phyloP scores from a whole-genome alignment of 2,329 filamentous ascomycete species.

The Fusarium tanahbumbuense region DNA sequence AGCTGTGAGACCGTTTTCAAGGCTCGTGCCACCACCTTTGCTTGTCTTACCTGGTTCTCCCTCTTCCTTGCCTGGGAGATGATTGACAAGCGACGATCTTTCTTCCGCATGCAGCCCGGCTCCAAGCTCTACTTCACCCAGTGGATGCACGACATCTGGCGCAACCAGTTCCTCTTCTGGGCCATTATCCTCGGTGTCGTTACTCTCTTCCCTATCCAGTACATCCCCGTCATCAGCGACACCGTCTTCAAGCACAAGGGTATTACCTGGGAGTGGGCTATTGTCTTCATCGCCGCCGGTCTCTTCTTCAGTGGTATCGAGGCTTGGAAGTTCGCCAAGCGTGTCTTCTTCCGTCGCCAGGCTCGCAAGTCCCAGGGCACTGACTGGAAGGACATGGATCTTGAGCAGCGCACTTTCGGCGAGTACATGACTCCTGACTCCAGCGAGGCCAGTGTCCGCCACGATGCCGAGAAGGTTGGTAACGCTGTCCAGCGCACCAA shows the following conservation, averaged over 20 bases:
- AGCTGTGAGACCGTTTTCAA: constrained; percentile 74
- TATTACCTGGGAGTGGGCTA: constrained; percentile 72
- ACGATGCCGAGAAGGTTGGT: constrained; percentile 42
- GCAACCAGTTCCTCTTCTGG: constrained; percentile 79
- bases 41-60: constrained; percentile 79
- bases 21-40: constrained; percentile 78
- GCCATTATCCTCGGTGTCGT: constrained; percentile 64
- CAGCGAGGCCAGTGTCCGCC: constrained; percentile 45
- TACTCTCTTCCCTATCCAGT: constrained; percentile 64
- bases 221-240: constrained; percentile 70
- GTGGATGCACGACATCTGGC: constrained; percentile 76
- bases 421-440: constrained; percentile 51
- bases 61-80: constrained; percentile 85
- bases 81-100: constrained; percentile 76
- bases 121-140: constrained; percentile 71
- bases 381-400: constrained; percentile 53
- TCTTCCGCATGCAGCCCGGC: constrained; percentile 78
- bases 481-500: constrained; percentile 12
- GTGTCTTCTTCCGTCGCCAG: constrained; percentile 54
- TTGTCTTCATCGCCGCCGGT: constrained; percentile 65
- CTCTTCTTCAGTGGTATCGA: constrained; percentile 71
- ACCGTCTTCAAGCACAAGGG: constrained; percentile 70
- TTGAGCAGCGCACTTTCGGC: constrained; percentile 56
- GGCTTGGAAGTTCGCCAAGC: constrained; percentile 69
- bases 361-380: constrained; percentile 42